These are phyloP conservation scores for Linum trigynum DNA, from an alignment of 345 rosid species.

Conservation along the genomic window DNA sequence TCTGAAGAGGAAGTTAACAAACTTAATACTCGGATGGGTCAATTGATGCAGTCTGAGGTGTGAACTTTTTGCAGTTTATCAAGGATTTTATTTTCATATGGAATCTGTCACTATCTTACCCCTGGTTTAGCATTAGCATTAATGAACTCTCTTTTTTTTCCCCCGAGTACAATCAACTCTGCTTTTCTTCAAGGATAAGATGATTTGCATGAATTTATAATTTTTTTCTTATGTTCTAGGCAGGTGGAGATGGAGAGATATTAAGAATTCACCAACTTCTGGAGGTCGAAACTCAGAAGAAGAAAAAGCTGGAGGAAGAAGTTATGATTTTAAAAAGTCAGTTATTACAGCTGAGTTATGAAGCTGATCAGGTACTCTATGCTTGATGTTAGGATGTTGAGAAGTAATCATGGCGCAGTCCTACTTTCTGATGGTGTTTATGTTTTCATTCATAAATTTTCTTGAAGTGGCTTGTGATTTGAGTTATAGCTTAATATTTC, in stretches of 20 bases:
- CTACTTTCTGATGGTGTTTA: too few relatives aligned
- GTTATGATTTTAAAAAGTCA: constrained; percentile 17
- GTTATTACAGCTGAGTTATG: constrained; percentile 19
- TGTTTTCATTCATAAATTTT: background rate
- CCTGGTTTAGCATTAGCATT: background rate
- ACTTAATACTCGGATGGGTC: constrained; percentile 15
- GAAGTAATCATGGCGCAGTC: too few relatives aligned
- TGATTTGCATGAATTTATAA: background rate
- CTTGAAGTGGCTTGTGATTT: background rate
- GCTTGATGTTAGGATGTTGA: background rate
- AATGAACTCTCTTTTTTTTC: background rate
- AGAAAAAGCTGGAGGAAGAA: constrained; percentile 23
- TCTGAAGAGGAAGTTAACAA: constrained; percentile 25
- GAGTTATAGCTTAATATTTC: background rate
- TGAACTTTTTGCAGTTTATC: background rate
- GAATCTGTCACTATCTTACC: constrained; percentile 5
- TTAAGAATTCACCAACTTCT: constrained; percentile 18
- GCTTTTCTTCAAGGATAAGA: background rate
- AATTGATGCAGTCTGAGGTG: constrained; percentile 18
- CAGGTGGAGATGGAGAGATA: constrained; percentile 24
- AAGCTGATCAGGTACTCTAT: constrained; percentile 22
- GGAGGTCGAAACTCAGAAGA: constrained; percentile 21
- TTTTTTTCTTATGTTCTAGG: constrained; percentile 15
- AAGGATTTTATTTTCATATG: background rate
- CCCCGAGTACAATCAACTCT: background rate